Percentiles rank a stretch among this genome's conserved stretches.
These are phyloP conservation scores for Talaromyces piceae DNA, from an alignment of 2,329 filamentous ascomycete species.

Conservation along the genomic window DNA sequence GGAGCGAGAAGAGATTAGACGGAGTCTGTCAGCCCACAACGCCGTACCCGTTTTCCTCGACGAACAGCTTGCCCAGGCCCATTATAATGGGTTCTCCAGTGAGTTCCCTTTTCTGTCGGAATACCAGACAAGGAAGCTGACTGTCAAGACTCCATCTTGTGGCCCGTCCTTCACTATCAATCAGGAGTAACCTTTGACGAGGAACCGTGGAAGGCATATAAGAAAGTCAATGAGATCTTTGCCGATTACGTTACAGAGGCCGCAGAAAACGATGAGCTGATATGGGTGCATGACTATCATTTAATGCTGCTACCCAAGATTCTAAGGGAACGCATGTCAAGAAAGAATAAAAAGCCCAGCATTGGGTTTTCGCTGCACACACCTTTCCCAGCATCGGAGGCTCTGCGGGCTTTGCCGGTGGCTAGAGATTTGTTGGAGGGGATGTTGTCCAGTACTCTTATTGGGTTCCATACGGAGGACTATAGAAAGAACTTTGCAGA, in stretches of 20 bases:
- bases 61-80: constrained; percentile 76
- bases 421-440: constrained; percentile 75
- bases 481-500: constrained; percentile 88
- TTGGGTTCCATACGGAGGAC: constrained; percentile 98
- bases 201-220: constrained; percentile 78
- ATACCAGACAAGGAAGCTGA: background rate
- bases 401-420: constrained; percentile 85
- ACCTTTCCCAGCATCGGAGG: constrained; percentile 85
- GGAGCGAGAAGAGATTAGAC: constrained; percentile 62
- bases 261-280: constrained; percentile 75
- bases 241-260: constrained; percentile 74
- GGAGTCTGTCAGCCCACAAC: constrained; percentile 68
- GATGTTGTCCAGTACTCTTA: constrained; percentile 77
- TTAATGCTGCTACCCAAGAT: constrained; percentile 89
- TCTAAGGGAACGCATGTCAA: constrained; percentile 66
- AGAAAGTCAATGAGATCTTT: constrained; percentile 80
- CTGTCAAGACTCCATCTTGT: constrained; percentile 74
- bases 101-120: constrained; percentile 25
- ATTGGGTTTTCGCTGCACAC: constrained; percentile 96
- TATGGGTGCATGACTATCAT: constrained; percentile 97
- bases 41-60: constrained; percentile 83
- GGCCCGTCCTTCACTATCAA: constrained; percentile 96
- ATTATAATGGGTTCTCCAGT: constrained; percentile 98
- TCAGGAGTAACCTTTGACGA: constrained; percentile 92
- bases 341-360: constrained; percentile 70